A percentile compares a stretch with the other conserved stretches of the same genome.
Evolutionary conservation across 73 alveolate genomes (phyloP).

Genomic region (Blepharisma japonicum): DNA sequence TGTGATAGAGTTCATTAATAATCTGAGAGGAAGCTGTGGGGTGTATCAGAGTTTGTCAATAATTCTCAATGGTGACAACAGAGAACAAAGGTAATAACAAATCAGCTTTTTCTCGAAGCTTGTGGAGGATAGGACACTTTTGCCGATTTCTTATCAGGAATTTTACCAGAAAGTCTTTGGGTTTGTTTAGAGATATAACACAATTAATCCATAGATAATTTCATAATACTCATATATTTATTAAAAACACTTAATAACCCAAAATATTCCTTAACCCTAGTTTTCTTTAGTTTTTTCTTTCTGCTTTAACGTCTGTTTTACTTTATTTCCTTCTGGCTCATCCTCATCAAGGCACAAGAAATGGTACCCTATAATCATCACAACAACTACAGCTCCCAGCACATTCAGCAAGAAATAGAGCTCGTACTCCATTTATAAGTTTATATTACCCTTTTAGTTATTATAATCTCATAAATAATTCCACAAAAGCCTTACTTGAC

Average conservation of each 20-base stretch:
- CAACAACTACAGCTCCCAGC: neutral
- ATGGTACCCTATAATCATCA: slow-evolving; percentile 8
- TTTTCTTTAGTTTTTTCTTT: no score
- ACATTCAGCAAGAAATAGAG: neutral
- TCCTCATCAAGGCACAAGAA: neutral
- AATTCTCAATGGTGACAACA: neutral
- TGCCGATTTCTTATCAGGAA: slow-evolving; percentile 8
- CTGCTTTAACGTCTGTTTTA: no score
- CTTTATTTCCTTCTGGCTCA: neutral
- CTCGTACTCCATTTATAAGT: slow-evolving; percentile 10
- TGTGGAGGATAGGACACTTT: slow-evolving; percentile 4
- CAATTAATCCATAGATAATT: no score
- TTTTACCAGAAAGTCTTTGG: neutral
- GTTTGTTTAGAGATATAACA: no score
- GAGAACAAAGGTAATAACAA: slow-evolving; percentile 12
- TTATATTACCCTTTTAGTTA: no score
- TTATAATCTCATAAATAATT: no score
- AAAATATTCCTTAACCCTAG: no score
- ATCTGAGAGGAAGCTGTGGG: neutral
- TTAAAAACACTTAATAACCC: no score
- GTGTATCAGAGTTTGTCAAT: slow-evolving; percentile 1
- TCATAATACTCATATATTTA: no score
- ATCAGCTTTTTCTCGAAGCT: slow-evolving; percentile 5
- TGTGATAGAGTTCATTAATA: neutral
- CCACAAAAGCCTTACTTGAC: no score